Conservation (phyloP, 345 rosid species). For the Pistacia vera region DNA sequence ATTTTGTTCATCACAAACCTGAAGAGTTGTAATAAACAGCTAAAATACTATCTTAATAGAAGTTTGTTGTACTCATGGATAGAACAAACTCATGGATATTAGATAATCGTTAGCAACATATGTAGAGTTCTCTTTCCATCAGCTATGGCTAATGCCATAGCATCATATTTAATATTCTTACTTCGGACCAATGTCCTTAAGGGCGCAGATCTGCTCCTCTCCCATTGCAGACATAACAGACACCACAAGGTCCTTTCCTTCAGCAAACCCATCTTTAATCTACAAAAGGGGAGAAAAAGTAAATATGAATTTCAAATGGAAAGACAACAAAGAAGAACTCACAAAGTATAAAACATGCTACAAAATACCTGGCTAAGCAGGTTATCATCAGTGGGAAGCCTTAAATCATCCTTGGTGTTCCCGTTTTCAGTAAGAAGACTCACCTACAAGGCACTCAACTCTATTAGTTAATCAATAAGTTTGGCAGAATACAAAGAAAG, state of each 20-base stretch:
- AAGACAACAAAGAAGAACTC: background rate
- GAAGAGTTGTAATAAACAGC: slow-evolving; percentile 23
- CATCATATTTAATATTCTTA: slow-evolving; percentile 34
- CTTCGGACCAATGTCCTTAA: slow-evolving; percentile 71
- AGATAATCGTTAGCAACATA: slow-evolving; percentile 21
- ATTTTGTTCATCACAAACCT: slow-evolving; percentile 16
- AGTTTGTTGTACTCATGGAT: slow-evolving; percentile 22
- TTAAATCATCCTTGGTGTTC: slow-evolving; percentile 72
- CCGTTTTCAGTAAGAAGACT: slow-evolving; percentile 73
- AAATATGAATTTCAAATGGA: background rate
- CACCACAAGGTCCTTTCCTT: slow-evolving; percentile 74
- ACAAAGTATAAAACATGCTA: background rate
- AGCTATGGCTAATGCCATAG: slow-evolving; percentile 27
- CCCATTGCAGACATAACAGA: slow-evolving; percentile 72
- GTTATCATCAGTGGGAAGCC: slow-evolving; percentile 73
- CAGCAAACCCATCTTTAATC: slow-evolving; percentile 67
- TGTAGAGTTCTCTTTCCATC: slow-evolving; percentile 19
- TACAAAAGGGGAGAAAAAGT: slow-evolving; percentile 3
- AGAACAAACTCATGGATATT: slow-evolving; percentile 5
- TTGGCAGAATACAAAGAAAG: background rate
- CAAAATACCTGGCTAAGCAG: slow-evolving; percentile 56
- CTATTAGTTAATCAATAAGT: background rate
- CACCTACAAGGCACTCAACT: slow-evolving; percentile 36
- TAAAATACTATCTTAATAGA: slow-evolving; percentile 18
- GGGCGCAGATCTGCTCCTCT: slow-evolving; percentile 69